Conservation (phyloP, 2,329 filamentous ascomycete species). For the Pleoardoris graminearum region DNA sequence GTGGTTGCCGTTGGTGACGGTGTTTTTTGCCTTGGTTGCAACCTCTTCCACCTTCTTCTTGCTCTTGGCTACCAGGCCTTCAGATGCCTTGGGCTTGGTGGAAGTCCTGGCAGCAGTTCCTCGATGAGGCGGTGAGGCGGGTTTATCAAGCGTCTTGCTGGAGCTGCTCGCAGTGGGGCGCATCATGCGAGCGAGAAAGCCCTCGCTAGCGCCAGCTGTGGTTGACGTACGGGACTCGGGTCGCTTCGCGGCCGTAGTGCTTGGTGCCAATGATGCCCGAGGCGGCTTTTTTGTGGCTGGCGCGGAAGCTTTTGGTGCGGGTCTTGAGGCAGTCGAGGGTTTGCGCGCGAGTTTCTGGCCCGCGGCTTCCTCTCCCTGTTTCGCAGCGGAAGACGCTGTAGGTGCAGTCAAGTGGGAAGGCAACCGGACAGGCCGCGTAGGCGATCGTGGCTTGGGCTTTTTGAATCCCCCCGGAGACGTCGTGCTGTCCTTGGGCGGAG, state of each 20-base stretch:
- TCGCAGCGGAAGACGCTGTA: conserved; percentile 70
- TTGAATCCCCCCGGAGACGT: conserved; percentile 38
- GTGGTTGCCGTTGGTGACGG: conserved; percentile 34
- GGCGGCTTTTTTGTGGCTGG: conserved; percentile 35
- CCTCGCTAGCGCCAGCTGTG: conserved; percentile 64
- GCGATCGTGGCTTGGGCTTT: conserved; percentile 58
- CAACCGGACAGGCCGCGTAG: conserved; percentile 68
- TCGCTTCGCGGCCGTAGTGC: conserved; percentile 51
- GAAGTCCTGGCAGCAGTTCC: conserved; percentile 22
- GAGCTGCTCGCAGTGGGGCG: conserved; percentile 71
- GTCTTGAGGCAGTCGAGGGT: conserved; percentile 45
- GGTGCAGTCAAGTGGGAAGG: conserved; percentile 70
- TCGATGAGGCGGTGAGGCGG: conserved; percentile 43
- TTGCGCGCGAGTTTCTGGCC: conserved; percentile 47
- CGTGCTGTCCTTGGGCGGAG: conserved; percentile 23
- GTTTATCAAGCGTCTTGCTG: conserved; percentile 69
- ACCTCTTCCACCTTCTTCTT: conserved; percentile 45
- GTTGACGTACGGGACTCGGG: conserved; percentile 53
- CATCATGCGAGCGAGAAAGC: conserved; percentile 82
- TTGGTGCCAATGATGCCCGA: conserved; percentile 44
- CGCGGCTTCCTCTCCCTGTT: conserved; percentile 51
- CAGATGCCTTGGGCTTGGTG: conserved; percentile 29
- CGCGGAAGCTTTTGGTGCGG: conserved; percentile 32
- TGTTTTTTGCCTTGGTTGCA: conserved; percentile 40
- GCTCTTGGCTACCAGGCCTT: conserved; percentile 34